These are phyloP conservation scores for Oxytropis ochrocephala DNA, from an alignment of 306 rosid species.

Conservation along the genomic window DNA sequence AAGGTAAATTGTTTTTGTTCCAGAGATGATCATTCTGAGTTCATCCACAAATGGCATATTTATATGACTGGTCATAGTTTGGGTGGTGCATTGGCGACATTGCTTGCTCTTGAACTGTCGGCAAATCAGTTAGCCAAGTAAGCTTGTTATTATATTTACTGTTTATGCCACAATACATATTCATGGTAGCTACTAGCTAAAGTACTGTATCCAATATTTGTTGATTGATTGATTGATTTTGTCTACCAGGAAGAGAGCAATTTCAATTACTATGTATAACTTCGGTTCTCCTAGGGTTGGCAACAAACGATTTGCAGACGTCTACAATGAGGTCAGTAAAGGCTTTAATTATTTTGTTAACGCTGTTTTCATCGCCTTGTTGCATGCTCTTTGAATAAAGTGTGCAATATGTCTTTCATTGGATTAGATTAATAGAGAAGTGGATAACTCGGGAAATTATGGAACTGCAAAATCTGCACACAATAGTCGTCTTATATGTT, in stretches of 20 bases:
- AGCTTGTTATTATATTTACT: conserved; percentile 23
- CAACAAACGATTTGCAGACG: conserved; percentile 81
- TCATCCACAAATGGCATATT: conserved; percentile 70
- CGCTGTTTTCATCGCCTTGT: not conserved
- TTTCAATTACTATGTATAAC: conserved; percentile 82
- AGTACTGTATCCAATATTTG: not conserved
- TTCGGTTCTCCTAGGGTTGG: conserved; percentile 99
- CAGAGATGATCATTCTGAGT: conserved; percentile 65
- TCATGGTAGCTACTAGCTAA: not conserved
- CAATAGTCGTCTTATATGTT: not conserved
- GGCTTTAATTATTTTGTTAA: not conserved
- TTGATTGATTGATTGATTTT: not conserved
- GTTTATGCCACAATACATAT: not conserved
- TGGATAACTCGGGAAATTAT: not conserved
- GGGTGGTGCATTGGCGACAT: conserved; percentile 96
- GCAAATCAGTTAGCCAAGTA: conserved; percentile 81
- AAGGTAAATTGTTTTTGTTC: conserved; percentile 15
- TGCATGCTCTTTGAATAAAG: conserved; percentile 3
- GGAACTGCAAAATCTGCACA: not conserved
- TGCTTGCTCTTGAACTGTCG: conserved; percentile 91
- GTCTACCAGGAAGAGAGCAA: conserved; percentile 53
- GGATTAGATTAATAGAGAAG: not conserved
- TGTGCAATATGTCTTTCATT: conserved; percentile 2
- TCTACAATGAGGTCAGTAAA: conserved; percentile 72
- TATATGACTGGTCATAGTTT: conserved; percentile 94